Evolutionary conservation across 495 filamentous ascomycete genomes (phyloP), one percentile per base, ranked within the genome.

Genomic region (Aspergillus heteromorphus): DNA sequence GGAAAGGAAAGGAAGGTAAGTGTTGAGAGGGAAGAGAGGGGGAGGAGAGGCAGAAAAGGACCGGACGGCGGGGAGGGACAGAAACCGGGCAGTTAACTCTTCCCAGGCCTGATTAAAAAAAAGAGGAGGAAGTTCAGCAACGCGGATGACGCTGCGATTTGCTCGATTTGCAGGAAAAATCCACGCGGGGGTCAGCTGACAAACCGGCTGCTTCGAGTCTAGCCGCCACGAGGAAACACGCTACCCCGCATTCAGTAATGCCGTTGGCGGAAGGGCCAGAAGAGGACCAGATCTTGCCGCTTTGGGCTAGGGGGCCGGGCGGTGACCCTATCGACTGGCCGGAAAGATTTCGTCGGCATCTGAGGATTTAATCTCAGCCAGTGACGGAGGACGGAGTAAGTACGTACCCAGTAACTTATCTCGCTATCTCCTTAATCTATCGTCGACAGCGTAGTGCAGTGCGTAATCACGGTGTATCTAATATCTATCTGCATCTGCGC

Each of bases 101-200:
- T 16, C 21, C 34, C 38, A 38, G 8, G 16, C 14, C 38, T 30
- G 13, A n/a, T n/a, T n/a, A n/a, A n/a, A n/a, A n/a, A n/a, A n/a
- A 31, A 45, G 4, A 27, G 11, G 21, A 23, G 36, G 7, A 30
- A 43, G 40, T 23, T n/a, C 29, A 41, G 18, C 23, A 23, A 20
- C 18, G 16, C 27, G 7, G 8, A 56, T 45, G 47, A 56, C 48
- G 29, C 54, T 51, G 36, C 21, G 29, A 29, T 34, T 13, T 21
- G 43, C 40, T 23, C 21, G 29, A 29, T 34, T 13, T 21, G 43
- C 40, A 25, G 27, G 53, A 55, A 63, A 63, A 53, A 29, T 51
- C 54, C 49, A 54, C 50, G 54, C 61, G 61, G 57, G 57, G 55
- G 61, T 64, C 61, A 64, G 61, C 61, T 64, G 61, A 64, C 55